Percentiles rank a stretch among this genome's conserved stretches.
Conservation (phyloP, 2,329 filamentous ascomycete species). For the Apiospora malaysiana region DNA sequence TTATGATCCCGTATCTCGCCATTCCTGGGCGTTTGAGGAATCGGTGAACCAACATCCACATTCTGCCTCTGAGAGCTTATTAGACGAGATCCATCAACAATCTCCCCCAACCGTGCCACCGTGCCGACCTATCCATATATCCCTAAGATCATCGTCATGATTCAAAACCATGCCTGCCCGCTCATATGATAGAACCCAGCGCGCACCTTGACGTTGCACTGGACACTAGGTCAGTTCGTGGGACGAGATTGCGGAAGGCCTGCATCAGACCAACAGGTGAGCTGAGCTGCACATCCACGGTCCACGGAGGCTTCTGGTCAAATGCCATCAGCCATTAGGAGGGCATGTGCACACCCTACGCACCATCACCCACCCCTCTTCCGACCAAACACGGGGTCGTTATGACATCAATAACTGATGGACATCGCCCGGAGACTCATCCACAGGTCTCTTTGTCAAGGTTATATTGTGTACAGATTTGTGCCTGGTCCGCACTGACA, state of each 20-base stretch:
- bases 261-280: conserved; percentile 5
- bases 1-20: background rate
- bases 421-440: background rate
- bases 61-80: conserved; percentile 6
- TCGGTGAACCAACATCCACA: conserved; percentile 12
- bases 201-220: conserved; percentile 1
- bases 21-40: background rate
- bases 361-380: conserved; percentile 14
- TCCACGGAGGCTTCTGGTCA: conserved; percentile 11
- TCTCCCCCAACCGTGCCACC: conserved; percentile 11
- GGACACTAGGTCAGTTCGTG: conserved; percentile 1
- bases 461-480: background rate
- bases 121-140: conserved; percentile 10
- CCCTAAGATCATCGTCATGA: conserved; percentile 14
- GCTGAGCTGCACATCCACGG: conserved; percentile 5
- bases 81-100: conserved; percentile 18
- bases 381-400: background rate
- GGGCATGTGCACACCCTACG: conserved; percentile 16
- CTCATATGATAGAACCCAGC: background rate
- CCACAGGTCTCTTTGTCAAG: background rate
- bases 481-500: background rate
- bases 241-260: conserved; percentile 9
- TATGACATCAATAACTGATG: conserved; percentile 17
- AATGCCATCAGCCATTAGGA: background rate
- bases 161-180: conserved; percentile 2